Evolutionary conservation across 352 stramenopile species (phyloP).

Genomic region (Phytophthora citrophthora): DNA sequence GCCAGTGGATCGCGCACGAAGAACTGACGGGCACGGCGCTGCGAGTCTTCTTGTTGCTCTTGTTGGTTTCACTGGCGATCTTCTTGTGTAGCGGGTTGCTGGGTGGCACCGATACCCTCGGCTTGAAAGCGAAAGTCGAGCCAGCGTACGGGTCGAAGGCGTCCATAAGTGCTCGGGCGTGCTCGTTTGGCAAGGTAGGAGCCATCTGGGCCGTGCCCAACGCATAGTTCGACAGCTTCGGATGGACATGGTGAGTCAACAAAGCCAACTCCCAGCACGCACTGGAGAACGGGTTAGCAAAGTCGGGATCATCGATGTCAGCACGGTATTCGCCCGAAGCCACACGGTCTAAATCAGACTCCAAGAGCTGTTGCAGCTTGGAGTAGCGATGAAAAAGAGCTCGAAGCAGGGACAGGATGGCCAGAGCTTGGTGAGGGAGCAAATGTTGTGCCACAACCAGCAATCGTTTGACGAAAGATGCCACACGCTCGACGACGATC

Average conservation of each 20-base stretch:
- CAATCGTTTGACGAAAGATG: constrained; percentile 96
- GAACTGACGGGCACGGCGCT: constrained; percentile 61
- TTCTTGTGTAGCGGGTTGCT: constrained; percentile 79
- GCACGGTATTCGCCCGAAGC: constrained; percentile 92
- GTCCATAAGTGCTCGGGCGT: constrained; percentile 65
- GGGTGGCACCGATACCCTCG: constrained; percentile 63
- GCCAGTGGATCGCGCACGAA: constrained; percentile 71
- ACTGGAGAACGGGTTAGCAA: constrained; percentile 94
- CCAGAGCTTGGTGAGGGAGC: constrained; percentile 81
- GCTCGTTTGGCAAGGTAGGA: constrained; percentile 72
- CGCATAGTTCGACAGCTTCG: constrained; percentile 74
- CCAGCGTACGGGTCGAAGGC: constrained; percentile 55
- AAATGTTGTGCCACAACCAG: constrained; percentile 90
- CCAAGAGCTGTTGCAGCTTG: constrained; percentile 94
- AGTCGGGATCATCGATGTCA: constrained; percentile 94
- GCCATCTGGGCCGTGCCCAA: constrained; percentile 65
- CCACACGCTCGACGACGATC: constrained; percentile 93
- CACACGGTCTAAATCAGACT: constrained; percentile 96
- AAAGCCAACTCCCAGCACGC: constrained; percentile 94
- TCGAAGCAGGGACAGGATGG: constrained; percentile 89
- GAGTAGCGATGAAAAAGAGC: constrained; percentile 92
- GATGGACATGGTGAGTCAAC: constrained; percentile 87
- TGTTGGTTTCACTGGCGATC: constrained; percentile 62
- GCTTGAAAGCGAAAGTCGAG: constrained; percentile 65
- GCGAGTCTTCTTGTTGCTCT: constrained; percentile 63